Base-by-base conservation (phyloP, 2,329 filamentous ascomycete genomes). In the Colletotrichum caudatum region DNA sequence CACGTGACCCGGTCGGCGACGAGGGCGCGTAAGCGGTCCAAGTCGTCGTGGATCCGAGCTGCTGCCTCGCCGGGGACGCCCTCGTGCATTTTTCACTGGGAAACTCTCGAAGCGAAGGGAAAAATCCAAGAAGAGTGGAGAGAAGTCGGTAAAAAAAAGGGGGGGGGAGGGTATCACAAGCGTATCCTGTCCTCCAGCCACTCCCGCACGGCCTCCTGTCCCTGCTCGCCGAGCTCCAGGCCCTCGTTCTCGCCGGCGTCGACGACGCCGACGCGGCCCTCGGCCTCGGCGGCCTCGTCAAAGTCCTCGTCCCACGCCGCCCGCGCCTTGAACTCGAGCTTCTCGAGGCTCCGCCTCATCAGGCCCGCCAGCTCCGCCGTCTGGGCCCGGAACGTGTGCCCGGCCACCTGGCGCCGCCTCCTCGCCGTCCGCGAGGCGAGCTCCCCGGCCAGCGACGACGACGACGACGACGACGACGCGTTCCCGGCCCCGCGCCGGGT, bases 331-430 rank as follows among this genome's bases (percentile, higher is more conserved):
- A 85, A 74, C 76, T 89, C 86, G 3, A 83, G 51, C 75, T 80
- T 82, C 37, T 84, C 79, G 33, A 89, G 75, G 74, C 87, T 88
- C 54, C 83, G 80, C 46, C 82, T 81, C 85, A 89, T 88, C 69
- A 86, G 75, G 20, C 57, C 75, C 0, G 80, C 81, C n/a, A 90
- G 77, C 76, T 87, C 84, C 3, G 75, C 64, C 0, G 87, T 85
- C 76, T 89, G 87, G 1, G 77, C 74, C 50, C 78, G 76, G 67
- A 88, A 86, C 18, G 77, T 84, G 76, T 89, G 85, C 11, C 80
- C 79, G 5, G 50, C 70, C 5, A 70, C 72, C 26, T 70, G 76
- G 5, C 74, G 56, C 46, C 29, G 61, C 59, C 62, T 39, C 61
- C 62, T 39, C 61, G 33, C 48, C 37, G 35, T 56, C 3, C 37